These are phyloP conservation scores for Pichia paraexigua DNA, from an alignment of 805 yeast species.

Conservation along the genomic window DNA sequence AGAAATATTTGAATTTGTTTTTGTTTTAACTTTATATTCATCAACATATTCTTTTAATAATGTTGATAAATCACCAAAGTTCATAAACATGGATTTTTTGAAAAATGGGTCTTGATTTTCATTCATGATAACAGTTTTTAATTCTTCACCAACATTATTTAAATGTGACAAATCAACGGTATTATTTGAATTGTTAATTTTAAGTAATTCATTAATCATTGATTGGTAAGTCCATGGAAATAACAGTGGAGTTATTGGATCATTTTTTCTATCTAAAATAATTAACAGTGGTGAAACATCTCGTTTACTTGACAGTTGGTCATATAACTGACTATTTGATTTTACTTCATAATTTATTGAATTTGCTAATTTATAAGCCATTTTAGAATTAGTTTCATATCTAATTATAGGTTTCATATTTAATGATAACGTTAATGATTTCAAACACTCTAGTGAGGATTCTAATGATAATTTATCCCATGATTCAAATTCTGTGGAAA, in stretches of 20 bases:
- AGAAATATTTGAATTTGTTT: constrained; percentile 60
- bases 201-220: constrained; percentile 90
- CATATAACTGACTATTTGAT: constrained; percentile 56
- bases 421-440: constrained; percentile 59
- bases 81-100: constrained; percentile 72
- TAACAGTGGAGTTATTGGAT: constrained; percentile 87
- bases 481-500: constrained; percentile 25
- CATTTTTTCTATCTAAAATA: constrained; percentile 76
- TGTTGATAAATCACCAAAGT: constrained; percentile 93
- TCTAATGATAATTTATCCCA: constrained; percentile 43
- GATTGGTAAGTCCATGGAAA: constrained; percentile 98
- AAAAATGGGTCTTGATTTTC: constrained; percentile 71
- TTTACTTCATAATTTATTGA: constrained; percentile 53
- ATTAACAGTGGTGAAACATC: constrained; percentile 71
- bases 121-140: constrained; percentile 56
- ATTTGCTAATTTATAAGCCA: constrained; percentile 61
- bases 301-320: constrained; percentile 40
- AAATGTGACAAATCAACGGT: constrained; percentile 58
- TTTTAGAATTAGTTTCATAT: constrained; percentile 60
- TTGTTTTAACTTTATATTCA: constrained; percentile 72
- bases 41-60: constrained; percentile 77
- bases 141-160: constrained; percentile 49
- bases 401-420: constrained; percentile 73
- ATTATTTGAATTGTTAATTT: constrained; percentile 56
- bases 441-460: constrained; percentile 34